Evolutionary conservation across 2,329 filamentous ascomycete species (phyloP).

Genomic region (Plectosphaerella cucumerina): DNA sequence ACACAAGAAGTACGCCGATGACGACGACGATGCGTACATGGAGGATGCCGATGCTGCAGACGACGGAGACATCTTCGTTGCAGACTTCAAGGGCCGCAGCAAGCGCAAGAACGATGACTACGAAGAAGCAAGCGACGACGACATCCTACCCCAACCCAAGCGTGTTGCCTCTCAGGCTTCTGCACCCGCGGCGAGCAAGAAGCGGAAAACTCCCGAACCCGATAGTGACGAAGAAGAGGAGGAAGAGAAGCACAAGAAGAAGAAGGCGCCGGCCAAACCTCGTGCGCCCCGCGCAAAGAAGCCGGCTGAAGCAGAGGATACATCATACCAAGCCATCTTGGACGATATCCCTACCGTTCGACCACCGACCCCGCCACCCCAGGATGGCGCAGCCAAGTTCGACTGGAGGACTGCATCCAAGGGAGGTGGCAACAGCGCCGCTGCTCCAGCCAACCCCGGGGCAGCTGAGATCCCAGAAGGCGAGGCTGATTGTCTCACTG

Average conservation of each 20-base stretch:
- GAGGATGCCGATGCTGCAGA: conserved; percentile 67
- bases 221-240: conserved; percentile 52
- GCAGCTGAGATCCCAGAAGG: conserved; percentile 74
- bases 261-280: conserved; percentile 52
- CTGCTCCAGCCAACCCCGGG: conserved; percentile 57
- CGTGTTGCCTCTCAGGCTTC: conserved; percentile 40
- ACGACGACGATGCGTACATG: conserved; percentile 54
- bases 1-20: conserved; percentile 37
- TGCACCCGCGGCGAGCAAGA: conserved; percentile 32
- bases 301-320: conserved; percentile 60
- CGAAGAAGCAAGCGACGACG: conserved; percentile 71
- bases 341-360: conserved; percentile 81
- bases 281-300: conserved; percentile 61
- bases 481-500: conserved; percentile 82
- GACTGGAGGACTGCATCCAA: conserved; percentile 64
- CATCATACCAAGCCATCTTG: conserved; percentile 76
- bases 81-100: conserved; percentile 60
- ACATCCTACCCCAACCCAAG: conserved; percentile 58
- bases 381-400: conserved; percentile 69
- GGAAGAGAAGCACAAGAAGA: conserved; percentile 60
- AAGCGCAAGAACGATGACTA: conserved; percentile 73
- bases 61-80: conserved; percentile 81
- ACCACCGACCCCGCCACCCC: conserved; percentile 77
- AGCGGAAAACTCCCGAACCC: conserved; percentile 53
- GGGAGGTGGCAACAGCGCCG: conserved; percentile 56